A percentile compares a stretch with the other conserved stretches of the same genome.
Evolutionary conservation across 495 filamentous ascomycete species (phyloP).

Genomic region (Penicillium paradoxum): DNA sequence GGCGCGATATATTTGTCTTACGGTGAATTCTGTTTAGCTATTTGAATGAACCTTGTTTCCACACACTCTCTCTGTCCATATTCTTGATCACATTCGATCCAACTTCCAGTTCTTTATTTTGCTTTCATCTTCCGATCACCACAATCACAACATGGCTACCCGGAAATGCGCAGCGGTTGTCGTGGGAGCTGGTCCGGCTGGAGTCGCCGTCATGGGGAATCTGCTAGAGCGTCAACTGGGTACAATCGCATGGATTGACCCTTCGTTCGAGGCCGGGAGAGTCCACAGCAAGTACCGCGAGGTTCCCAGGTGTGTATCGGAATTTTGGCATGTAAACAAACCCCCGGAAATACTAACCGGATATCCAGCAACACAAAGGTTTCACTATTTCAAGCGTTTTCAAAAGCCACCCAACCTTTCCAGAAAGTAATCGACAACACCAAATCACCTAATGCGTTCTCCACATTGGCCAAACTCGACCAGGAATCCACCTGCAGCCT

Average conservation of each 20-base stretch:
- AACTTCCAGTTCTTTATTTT: background rate
- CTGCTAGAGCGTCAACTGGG: slow-evolving; percentile 48
- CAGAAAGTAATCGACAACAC: slow-evolving; percentile 43
- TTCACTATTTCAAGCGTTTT: slow-evolving; percentile 47
- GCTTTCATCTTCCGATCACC: background rate
- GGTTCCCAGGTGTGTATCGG: slow-evolving; percentile 46
- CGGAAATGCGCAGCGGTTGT: slow-evolving; percentile 48
- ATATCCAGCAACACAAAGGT: slow-evolving; percentile 46
- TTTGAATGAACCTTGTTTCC: slow-evolving; percentile 19
- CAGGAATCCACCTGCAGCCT: slow-evolving; percentile 51
- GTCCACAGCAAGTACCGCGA: slow-evolving; percentile 52
- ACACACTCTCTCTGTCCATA: slow-evolving; percentile 1
- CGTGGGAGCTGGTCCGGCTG: slow-evolving; percentile 53
- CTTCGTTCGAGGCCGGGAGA: slow-evolving; percentile 47
- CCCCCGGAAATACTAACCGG: slow-evolving; percentile 8
- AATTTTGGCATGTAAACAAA: background rate
- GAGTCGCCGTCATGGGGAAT: slow-evolving; percentile 53
- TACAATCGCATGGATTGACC: slow-evolving; percentile 52
- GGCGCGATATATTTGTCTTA: background rate
- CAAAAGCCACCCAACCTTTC: slow-evolving; percentile 45
- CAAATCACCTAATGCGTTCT: slow-evolving; percentile 46
- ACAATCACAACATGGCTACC: slow-evolving; percentile 26
- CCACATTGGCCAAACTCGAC: slow-evolving; percentile 47
- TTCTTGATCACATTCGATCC: background rate
- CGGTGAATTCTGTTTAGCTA: slow-evolving; percentile 11